Base-by-base conservation (phyloP, 768 basidiomycete genomes). In the Russula dissimulans region DNA sequence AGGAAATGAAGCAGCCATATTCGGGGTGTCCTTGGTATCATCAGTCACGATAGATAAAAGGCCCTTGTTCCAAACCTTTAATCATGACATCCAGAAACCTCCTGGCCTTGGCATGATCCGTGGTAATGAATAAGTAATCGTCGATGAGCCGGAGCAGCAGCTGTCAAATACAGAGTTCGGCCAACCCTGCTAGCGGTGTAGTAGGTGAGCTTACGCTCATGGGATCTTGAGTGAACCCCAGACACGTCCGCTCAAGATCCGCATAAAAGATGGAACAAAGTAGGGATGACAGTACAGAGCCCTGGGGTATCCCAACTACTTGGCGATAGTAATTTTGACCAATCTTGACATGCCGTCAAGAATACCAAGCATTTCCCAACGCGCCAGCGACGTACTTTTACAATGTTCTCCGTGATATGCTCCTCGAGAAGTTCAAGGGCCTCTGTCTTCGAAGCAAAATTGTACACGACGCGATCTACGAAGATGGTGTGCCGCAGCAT, bases 231-330 rank as follows among this genome's bases (percentile, higher is more conserved):
- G 79, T 80, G 63, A 88, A 84, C 42, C 73, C 71, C 32, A 77
- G 74, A 45, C 81, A 77, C 7, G 68, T 74, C 34, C 74, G 79
- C 71, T 98, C 97, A 61, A 99, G 77, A 68, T 95, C 87, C 6
- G 92, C 95, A 65, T 97, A 99, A 70, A 91, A 97, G 72, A 95
- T 90, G 1, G 89, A 88, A 70, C 97, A 99, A 1, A 99, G 74
- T n/a, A 98, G 69, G 0, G 89, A 81, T 7, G 94, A 97, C n/a
- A 98, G 74, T n/a, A 94, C 84, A 3, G 95, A 97, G 22, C 97
- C 97, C 71, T 99, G 97, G 1, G 97, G 95, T 26, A 99, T 99
- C 3, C 97, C 97, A 32, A 91, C 81, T n/a, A 80, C 81, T 71
- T 99, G 97, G 12, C 87, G 84, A 69, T 87, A 95, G 68, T 87